Evolutionary conservation across 495 filamentous ascomycete species (phyloP).

Genomic region (Hyaloscypha bicolor): DNA sequence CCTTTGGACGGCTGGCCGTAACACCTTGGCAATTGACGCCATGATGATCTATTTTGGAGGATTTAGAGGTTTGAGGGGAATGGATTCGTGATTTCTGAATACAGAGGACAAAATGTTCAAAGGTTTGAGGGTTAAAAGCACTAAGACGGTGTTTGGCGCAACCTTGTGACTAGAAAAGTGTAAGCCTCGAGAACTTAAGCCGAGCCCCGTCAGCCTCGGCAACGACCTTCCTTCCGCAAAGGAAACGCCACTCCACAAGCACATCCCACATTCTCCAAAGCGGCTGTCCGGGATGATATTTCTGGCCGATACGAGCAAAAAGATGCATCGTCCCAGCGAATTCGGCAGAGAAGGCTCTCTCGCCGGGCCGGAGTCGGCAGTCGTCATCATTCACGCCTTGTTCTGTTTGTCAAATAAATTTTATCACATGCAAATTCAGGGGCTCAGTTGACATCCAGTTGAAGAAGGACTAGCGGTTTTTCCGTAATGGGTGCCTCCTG

Average conservation of each 20-base stretch:
- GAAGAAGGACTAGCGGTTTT: too few relatives aligned
- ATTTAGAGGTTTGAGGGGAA: not conserved
- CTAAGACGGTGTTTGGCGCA: constrained; percentile 14
- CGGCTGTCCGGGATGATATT: not conserved
- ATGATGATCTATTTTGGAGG: constrained; percentile 43
- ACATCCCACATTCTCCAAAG: not conserved
- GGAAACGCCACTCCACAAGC: not conserved
- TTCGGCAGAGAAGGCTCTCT: too few relatives aligned
- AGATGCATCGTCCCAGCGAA: too few relatives aligned
- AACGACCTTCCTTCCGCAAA: not conserved
- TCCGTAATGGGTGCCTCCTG: too few relatives aligned
- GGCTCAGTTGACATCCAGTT: not conserved
- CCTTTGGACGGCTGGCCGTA: constrained; percentile 65
- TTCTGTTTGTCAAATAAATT: not conserved
- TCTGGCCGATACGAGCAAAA: too few relatives aligned
- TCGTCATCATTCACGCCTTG: not conserved
- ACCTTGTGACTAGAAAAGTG: constrained; percentile 5
- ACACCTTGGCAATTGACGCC: constrained; percentile 68
- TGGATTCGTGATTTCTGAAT: not conserved
- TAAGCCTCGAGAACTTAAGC: not conserved
- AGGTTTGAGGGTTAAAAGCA: constrained; percentile 4
- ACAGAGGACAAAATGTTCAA: constrained; percentile 1
- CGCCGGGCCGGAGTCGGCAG: not conserved
- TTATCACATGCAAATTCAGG: constrained; percentile 4
- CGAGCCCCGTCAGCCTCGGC: constrained; percentile 1